A percentile compares a stretch with the other conserved stretches of the same genome.
phyloP scores from a whole-genome alignment of 208 protist genomes.

The Porcisia deanei region DNA sequence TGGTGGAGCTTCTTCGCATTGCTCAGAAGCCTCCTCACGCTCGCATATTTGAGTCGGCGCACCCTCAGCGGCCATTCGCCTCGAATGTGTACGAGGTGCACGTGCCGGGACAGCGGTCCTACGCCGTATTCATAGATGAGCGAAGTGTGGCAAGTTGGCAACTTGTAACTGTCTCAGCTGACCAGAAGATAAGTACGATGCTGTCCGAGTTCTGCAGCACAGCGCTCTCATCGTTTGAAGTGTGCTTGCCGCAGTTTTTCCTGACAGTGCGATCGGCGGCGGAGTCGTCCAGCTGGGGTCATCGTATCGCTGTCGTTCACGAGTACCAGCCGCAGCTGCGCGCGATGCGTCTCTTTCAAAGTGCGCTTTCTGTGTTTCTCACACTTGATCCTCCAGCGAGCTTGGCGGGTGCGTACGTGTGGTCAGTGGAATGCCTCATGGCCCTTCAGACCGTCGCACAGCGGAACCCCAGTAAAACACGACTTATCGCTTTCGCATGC shows the following conservation, averaged over 20 bases:
- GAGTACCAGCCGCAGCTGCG: constrained; percentile 55
- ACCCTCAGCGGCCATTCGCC: constrained; percentile 63
- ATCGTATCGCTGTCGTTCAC: constrained; percentile 75
- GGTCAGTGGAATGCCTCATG: constrained; percentile 54
- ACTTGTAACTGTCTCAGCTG: constrained; percentile 61
- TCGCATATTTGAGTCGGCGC: constrained; percentile 69
- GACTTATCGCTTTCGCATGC: constrained; percentile 69
- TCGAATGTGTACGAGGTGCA: constrained; percentile 62
- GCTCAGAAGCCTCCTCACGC: constrained; percentile 50
- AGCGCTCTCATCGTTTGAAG: constrained; percentile 48
- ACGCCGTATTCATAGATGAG: constrained; percentile 75
- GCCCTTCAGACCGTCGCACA: constrained; percentile 40
- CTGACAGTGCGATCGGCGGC: constrained; percentile 63
- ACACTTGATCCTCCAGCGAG: constrained; percentile 1
- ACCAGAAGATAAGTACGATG: constrained; percentile 49
- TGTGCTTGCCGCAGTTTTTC: constrained; percentile 63
- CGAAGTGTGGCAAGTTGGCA: constrained; percentile 55
- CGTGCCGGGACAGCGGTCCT: constrained; percentile 42
- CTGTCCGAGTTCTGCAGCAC: constrained; percentile 58
- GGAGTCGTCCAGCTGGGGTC: constrained; percentile 79
- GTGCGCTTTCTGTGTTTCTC: constrained; percentile 47
- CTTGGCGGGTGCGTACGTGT: constrained; percentile 18
- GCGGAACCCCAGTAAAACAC: constrained; percentile 74
- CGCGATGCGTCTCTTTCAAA: constrained; percentile 65
- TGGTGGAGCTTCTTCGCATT: constrained; percentile 47